Evolutionary conservation across 345 rosid species (phyloP).

Genomic region (Sonneratia alba): DNA sequence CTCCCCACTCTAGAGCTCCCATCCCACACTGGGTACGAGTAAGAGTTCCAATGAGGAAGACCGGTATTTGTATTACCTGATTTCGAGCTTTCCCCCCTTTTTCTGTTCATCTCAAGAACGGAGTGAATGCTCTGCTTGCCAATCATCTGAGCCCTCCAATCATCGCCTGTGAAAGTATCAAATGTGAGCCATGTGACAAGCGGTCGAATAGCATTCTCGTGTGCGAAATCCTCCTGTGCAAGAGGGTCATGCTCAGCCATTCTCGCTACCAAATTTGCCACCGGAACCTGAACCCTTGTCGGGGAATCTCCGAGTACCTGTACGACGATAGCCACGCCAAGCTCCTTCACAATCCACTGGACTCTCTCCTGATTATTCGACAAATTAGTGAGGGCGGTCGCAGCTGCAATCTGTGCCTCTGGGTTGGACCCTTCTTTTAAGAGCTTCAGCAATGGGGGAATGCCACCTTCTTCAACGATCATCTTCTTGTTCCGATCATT

Average conservation of each 20-base stretch:
- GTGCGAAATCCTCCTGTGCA: conserved; percentile 83
- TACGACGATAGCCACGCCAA: conserved; percentile 54
- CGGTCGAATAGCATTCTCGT: conserved; percentile 72
- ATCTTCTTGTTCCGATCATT: conserved; percentile 82
- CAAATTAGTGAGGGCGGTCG: conserved; percentile 28
- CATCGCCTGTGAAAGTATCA: conserved; percentile 53
- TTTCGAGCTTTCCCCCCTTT: conserved; percentile 27
- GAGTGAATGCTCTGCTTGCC: conserved; percentile 72
- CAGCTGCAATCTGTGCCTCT: conserved; percentile 71
- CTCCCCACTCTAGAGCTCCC: conserved; percentile 30
- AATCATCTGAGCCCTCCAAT: conserved; percentile 6
- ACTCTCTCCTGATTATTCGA: conserved; percentile 64
- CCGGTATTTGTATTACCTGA: conserved; percentile 16
- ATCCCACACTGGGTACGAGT: conserved; percentile 25
- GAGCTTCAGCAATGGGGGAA: conserved; percentile 53
- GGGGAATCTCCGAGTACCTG: conserved; percentile 59
- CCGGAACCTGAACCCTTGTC: conserved; percentile 55
- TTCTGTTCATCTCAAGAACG: conserved; percentile 62
- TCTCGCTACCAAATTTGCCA: conserved; percentile 55
- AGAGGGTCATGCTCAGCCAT: conserved; percentile 58
- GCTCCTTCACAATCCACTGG: conserved; percentile 35
- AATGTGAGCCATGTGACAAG: conserved; percentile 62
- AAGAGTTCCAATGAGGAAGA: conserved; percentile 34
- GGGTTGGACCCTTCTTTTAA: conserved; percentile 47
- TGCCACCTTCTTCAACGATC: conserved; percentile 79